These are phyloP conservation scores for Omphalotus guepiniiformis DNA, from an alignment of 768 basidiomycete genomes.

Conservation along the genomic window DNA sequence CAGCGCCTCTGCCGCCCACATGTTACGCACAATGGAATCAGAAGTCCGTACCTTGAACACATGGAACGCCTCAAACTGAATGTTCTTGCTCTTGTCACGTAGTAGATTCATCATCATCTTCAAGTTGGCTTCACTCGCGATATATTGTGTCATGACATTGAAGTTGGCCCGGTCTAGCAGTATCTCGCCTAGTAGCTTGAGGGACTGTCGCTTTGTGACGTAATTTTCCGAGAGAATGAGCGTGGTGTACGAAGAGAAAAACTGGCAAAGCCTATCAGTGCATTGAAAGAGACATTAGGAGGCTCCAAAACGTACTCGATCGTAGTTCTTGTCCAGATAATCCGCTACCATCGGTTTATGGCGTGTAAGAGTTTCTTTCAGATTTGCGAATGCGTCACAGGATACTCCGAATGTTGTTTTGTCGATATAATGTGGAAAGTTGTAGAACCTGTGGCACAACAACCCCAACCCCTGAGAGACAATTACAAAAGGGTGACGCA, in stretches of 20 bases:
- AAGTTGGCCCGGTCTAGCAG: constrained; percentile 97
- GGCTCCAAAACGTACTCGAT: constrained; percentile 81
- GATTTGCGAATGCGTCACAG: constrained; percentile 94
- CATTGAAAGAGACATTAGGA: constrained; percentile 1
- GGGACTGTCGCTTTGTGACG: constrained; percentile 98
- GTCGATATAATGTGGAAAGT: constrained; percentile 95
- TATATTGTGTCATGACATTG: constrained; percentile 97
- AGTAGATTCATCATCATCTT: constrained; percentile 99
- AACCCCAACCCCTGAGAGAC: not conserved
- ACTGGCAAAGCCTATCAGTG: constrained; percentile 42
- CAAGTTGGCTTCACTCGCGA: constrained; percentile 89
- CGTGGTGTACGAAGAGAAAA: constrained; percentile 92
- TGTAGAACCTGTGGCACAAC: constrained; percentile 72
- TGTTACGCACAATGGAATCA: not conserved
- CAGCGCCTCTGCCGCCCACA: not conserved
- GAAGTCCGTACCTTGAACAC: constrained; percentile 87
- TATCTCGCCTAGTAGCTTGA: constrained; percentile 97
- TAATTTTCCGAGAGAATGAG: constrained; percentile 94
- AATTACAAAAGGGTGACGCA: constrained; percentile 7
- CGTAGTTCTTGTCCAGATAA: constrained; percentile 96
- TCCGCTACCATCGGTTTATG: constrained; percentile 99
- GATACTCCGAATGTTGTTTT: constrained; percentile 97
- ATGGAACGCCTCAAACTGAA: constrained; percentile 99
- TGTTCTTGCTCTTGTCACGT: constrained; percentile 98
- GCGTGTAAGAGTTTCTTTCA: constrained; percentile 95